Evolutionary conservation across 768 basidiomycete species (phyloP), one percentile per base, ranked within the genome.

Genomic region (Leccinum broughii): DNA sequence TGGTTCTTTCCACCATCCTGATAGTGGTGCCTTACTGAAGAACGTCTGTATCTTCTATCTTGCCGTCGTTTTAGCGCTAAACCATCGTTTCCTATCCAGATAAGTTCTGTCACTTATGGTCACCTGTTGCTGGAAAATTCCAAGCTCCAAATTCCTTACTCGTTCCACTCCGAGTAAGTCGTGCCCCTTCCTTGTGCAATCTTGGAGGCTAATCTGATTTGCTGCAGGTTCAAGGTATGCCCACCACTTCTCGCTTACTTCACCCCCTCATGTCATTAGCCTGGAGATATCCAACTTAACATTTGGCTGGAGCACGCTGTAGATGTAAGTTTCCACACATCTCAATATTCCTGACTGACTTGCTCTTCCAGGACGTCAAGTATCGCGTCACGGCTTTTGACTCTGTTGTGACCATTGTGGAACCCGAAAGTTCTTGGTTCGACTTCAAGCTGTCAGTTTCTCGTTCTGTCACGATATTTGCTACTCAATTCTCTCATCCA

Each of bases 81-180:
- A 24, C 1, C 13, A 37, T 54, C n/a, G 7, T 17, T n/a, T 14
- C 35, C 54, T 41, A 34, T 57, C 22, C 66, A 93, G 92, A 81
- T 83, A 53, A 87, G 87, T 22, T 75, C 81, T 4, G 63, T 82
- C 64, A 75, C 81, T 51, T 89, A 84, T 65, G 78, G 77, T 11
- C 59, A 85, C 44, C 76, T 78, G 24, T 75, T 93, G 37, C 55
- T 84, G 11, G 79, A 85, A 58, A 81, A 82, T 28, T 73, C 81
- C 11, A 86, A 87, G 66, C 66, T 90, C 53, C 81, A 84, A 61
- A 68, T 94, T 56, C 89, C 91, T 8, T 94, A 85, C 65, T 62
- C 77, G 10, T 93, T 94, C 73, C 77, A 89, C 75, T 92, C 89
- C 82, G 90, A 94, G 92, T 93, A 65, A 74, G 90, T 79, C 20